phyloP scores from a whole-genome alignment of 345 rosid species.

The Eucalyptus shirleyi region DNA sequence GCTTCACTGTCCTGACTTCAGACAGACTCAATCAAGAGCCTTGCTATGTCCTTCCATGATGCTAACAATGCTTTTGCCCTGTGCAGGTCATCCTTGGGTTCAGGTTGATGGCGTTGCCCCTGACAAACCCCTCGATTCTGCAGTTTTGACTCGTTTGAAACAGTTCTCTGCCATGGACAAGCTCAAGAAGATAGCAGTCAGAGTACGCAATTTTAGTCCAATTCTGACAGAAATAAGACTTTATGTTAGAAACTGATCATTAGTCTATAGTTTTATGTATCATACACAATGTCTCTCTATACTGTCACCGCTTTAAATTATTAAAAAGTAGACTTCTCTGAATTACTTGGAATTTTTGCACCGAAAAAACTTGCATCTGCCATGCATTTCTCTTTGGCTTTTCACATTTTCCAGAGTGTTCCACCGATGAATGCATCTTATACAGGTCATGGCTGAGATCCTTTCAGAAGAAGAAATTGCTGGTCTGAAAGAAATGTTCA shows the following conservation, averaged over 20 bases:
- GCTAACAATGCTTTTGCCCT: neutral
- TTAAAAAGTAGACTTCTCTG: neutral
- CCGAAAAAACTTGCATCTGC: neutral
- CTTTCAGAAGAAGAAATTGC: conserved; percentile 89
- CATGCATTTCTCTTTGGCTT: neutral
- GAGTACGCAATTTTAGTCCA: conserved; percentile 24
- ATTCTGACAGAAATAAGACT: neutral
- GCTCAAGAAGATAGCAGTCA: conserved; percentile 89
- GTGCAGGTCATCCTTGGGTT: conserved; percentile 94
- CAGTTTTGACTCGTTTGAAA: conserved; percentile 75
- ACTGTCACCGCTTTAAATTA: neutral
- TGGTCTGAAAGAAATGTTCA: conserved; percentile 84
- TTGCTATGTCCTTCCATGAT: neutral
- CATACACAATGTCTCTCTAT: neutral
- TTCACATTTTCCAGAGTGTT: neutral
- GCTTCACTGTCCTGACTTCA: neutral
- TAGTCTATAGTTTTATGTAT: neutral
- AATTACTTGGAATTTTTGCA: neutral
- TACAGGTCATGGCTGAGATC: conserved; percentile 81
- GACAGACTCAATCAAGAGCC: neutral
- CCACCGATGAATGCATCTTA: neutral
- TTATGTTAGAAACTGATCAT: neutral
- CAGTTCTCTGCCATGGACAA: conserved; percentile 97
- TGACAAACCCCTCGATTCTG: conserved; percentile 93
- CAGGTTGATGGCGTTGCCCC: conserved; percentile 78